Conservation (phyloP, 2,329 filamentous ascomycete species). For the Phialophora verrucosa region DNA sequence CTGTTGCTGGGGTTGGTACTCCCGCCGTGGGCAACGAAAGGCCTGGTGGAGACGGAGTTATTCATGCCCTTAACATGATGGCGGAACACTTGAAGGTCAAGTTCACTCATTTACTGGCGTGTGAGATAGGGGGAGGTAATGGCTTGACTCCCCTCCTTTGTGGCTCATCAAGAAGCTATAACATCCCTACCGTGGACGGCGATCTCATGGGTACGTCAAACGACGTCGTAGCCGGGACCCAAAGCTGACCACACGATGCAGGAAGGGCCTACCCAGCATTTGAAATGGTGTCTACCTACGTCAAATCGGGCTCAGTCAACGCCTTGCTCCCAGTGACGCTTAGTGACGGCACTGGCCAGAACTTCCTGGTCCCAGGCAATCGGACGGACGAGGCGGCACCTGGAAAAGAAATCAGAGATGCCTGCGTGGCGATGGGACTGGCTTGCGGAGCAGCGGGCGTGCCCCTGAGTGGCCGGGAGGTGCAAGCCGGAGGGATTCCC, state of each 20-base stretch:
- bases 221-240: neutral
- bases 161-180: constrained; percentile 50
- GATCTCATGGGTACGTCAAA: constrained; percentile 50
- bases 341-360: constrained; percentile 43
- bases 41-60: constrained; percentile 54
- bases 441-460: constrained; percentile 50
- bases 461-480: constrained; percentile 48
- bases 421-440: constrained; percentile 24
- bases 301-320: constrained; percentile 45
- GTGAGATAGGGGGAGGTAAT: constrained; percentile 71
- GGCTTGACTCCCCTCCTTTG: constrained; percentile 65
- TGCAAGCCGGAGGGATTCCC: constrained; percentile 46
- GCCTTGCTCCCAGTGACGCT: constrained; percentile 25
- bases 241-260: constrained; percentile 25
- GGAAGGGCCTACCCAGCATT: constrained; percentile 54
- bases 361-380: constrained; percentile 54
- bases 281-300: constrained; percentile 51
- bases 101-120: constrained; percentile 63
- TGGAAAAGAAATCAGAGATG: constrained; percentile 38
- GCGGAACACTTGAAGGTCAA: constrained; percentile 58
- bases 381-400: constrained; percentile 49
- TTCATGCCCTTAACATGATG: constrained; percentile 55
- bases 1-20: constrained; percentile 34
- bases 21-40: constrained; percentile 42
- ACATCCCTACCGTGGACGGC: constrained; percentile 50